Conservation (phyloP, 2,329 filamentous ascomycete species). For the Aspergillus fumigatus region DNA sequence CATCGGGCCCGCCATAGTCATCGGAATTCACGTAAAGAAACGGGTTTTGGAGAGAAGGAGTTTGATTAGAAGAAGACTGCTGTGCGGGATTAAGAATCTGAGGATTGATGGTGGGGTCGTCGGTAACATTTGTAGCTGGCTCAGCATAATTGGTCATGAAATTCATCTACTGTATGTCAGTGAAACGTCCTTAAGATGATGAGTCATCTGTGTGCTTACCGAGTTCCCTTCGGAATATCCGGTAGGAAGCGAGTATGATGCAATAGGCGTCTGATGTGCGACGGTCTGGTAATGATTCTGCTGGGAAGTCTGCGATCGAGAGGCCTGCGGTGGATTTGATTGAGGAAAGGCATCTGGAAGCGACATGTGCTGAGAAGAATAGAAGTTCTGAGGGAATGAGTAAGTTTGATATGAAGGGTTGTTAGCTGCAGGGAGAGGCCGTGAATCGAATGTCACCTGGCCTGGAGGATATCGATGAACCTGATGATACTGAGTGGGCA, state of each 20-base stretch:
- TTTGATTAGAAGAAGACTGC: conserved; percentile 19
- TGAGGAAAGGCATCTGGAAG: conserved; percentile 27
- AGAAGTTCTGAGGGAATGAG: conserved; percentile 30
- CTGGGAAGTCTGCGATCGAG: conserved; percentile 20
- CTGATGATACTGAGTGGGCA: conserved; percentile 29
- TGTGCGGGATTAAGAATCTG: conserved; percentile 32
- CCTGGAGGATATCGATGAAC: conserved; percentile 28
- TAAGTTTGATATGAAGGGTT: conserved; percentile 31
- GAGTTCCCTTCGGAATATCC: conserved; percentile 23
- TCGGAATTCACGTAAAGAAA: conserved; percentile 25
- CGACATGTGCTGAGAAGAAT: conserved; percentile 23
- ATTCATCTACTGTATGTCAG: conserved; percentile 22
- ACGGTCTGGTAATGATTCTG: conserved; percentile 14
- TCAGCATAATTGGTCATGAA: conserved; percentile 29
- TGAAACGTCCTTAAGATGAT: neutral
- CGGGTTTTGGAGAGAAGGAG: conserved; percentile 20
- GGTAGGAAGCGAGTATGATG: conserved; percentile 25
- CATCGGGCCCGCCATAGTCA: conserved; percentile 23
- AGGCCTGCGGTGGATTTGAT: conserved; percentile 19
- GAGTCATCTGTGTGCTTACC: conserved; percentile 9
- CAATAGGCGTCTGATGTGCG: conserved; percentile 16
- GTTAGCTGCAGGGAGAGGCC: conserved; percentile 23
- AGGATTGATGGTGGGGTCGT: conserved; percentile 38
- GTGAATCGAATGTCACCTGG: conserved; percentile 28
- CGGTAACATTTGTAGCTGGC: conserved; percentile 15